Evolutionary conservation across 108 stramenopile genomes (phyloP).

Genomic region (Cyclotella atomus): DNA sequence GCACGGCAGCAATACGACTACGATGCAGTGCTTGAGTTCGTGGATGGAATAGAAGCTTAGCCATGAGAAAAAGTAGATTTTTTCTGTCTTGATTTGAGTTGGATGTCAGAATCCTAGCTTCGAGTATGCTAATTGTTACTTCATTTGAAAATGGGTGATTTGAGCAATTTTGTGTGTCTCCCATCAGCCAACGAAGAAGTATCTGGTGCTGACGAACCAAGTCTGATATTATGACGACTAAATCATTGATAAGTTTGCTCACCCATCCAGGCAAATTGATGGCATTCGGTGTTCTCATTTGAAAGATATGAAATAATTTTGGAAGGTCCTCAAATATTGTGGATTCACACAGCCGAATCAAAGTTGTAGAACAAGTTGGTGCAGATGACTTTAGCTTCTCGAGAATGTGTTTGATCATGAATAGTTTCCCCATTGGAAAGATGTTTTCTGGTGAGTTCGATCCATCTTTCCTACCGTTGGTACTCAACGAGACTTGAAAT

Average conservation of each 20-base stretch:
- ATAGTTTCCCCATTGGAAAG: slow-evolving; percentile 30
- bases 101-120: slow-evolving; percentile 27
- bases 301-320: slow-evolving; percentile 23
- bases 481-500: not conserved
- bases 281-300: not conserved
- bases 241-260: slow-evolving; percentile 20
- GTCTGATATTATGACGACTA: slow-evolving; percentile 8
- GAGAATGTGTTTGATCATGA: slow-evolving; percentile 23
- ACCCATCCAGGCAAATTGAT: slow-evolving; percentile 11
- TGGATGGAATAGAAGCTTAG: slow-evolving; percentile 32
- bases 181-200: slow-evolving; percentile 29
- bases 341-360: slow-evolving; percentile 15
- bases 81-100: slow-evolving; percentile 18
- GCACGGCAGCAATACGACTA: slow-evolving; percentile 22
- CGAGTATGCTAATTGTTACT: slow-evolving; percentile 24
- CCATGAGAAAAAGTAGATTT: slow-evolving; percentile 26
- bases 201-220: slow-evolving; percentile 40
- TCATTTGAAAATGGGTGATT: slow-evolving; percentile 47
- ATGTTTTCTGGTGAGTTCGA: not conserved
- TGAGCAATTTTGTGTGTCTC: not conserved
- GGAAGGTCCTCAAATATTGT: slow-evolving; percentile 31
- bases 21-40: slow-evolving; percentile 31
- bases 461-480: not conserved
- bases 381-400: slow-evolving; percentile 7
- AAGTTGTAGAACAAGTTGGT: not conserved